Evolutionary conservation across 495 filamentous ascomycete genomes (phyloP).

Genomic region (Trichocladium antarcticum): DNA sequence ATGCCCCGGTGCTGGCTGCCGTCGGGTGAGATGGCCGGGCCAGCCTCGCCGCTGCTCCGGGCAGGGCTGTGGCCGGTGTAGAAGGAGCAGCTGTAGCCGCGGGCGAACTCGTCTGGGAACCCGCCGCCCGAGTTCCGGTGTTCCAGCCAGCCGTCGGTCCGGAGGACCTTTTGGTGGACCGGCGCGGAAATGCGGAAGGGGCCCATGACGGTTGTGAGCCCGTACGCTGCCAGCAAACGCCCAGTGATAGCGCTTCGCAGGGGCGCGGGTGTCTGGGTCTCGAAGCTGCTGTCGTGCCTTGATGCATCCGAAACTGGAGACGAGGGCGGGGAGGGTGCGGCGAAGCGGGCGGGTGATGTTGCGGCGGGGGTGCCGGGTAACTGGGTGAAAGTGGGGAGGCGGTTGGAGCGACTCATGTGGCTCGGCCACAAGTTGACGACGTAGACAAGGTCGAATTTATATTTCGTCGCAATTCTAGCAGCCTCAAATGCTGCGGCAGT

Average conservation of each 20-base stretch:
- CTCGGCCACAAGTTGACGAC: slow-evolving; percentile 36
- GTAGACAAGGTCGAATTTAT: slow-evolving; percentile 35
- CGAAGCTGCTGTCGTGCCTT: slow-evolving; percentile 1
- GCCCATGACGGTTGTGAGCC: slow-evolving; percentile 24
- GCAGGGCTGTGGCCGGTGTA: slow-evolving; percentile 22
- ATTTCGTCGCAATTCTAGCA: slow-evolving; percentile 30
- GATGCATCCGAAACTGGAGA: slow-evolving; percentile 2
- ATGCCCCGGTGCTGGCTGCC: neutral
- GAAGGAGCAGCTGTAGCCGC: slow-evolving; percentile 33
- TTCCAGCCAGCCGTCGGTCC: slow-evolving; percentile 31
- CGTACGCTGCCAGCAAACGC: slow-evolving; percentile 33
- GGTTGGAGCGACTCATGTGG: slow-evolving; percentile 12
- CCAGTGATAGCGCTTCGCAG: slow-evolving; percentile 20
- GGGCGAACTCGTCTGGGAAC: slow-evolving; percentile 24
- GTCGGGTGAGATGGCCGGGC: neutral
- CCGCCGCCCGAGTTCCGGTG: slow-evolving; percentile 25
- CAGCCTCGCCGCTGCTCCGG: neutral
- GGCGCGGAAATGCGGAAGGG: slow-evolving; percentile 32
- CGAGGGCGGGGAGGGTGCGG: slow-evolving; percentile 3
- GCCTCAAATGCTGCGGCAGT: slow-evolving; percentile 31
- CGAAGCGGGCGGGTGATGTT: neutral
- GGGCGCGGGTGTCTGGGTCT: neutral
- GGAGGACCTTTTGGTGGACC: slow-evolving; percentile 30
- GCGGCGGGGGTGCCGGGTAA: slow-evolving; percentile 6
- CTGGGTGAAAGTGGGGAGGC: neutral